A percentile compares a stretch with the other conserved stretches of the same genome.
Evolutionary conservation across 176 grass and related monocot species (phyloP).

Genomic region (Oryza punctata): DNA sequence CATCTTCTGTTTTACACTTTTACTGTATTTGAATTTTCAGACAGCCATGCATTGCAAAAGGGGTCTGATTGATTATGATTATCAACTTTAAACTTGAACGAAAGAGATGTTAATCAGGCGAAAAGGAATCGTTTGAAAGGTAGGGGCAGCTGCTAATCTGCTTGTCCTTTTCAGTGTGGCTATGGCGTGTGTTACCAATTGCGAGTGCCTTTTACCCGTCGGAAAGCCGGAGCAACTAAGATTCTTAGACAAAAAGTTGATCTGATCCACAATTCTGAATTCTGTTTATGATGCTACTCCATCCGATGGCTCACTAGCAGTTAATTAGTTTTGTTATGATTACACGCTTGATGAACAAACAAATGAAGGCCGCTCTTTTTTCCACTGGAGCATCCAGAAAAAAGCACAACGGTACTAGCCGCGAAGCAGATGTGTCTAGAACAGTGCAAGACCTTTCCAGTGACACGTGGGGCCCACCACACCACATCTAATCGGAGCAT

Average conservation of each 20-base stretch:
- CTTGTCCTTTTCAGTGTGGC: not conserved
- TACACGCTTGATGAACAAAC: not conserved
- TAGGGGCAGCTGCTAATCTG: not conserved
- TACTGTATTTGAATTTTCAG: too few species aligned
- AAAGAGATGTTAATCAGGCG: not conserved
- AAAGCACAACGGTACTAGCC: not conserved
- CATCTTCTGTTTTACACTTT: too few species aligned
- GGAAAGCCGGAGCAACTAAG: not conserved
- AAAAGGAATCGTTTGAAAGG: not conserved
- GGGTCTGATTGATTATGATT: not conserved
- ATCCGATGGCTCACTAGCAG: not conserved
- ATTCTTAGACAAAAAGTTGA: not conserved
- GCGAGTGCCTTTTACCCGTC: not conserved
- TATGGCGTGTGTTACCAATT: too few species aligned
- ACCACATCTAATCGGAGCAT: not conserved
- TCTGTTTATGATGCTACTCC: not conserved
- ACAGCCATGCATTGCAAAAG: not conserved
- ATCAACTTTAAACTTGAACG: not conserved
- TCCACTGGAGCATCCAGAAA: not conserved
- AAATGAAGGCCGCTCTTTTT: not conserved
- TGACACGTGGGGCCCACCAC: not conserved
- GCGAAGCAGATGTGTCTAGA: not conserved
- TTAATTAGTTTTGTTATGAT: not conserved
- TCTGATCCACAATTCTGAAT: not conserved
- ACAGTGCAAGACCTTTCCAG: not conserved